phyloP scores from a whole-genome alignment of 306 rosid genomes.

The Delonix regia region DNA sequence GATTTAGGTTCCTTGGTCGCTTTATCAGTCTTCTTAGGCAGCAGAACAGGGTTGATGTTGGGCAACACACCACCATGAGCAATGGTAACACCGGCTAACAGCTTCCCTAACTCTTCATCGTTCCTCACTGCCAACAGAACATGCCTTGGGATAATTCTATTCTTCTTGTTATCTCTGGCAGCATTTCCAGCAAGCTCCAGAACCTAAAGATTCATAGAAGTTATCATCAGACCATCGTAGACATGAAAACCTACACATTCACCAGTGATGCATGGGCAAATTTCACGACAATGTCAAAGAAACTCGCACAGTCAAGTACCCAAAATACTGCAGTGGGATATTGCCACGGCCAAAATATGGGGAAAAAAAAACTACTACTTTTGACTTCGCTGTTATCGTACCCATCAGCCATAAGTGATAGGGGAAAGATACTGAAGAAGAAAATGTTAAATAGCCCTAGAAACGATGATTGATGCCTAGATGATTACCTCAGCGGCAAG shows the following conservation, averaged over 20 bases:
- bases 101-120: conserved; percentile 60
- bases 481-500: conserved; percentile 1
- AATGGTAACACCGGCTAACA: conserved; percentile 55
- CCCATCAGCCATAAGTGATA: no score
- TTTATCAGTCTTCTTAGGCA: not conserved
- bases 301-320: no score
- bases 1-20: not conserved
- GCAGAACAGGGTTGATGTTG: not conserved
- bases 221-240: not conserved
- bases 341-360: no score
- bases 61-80: conserved; percentile 10
- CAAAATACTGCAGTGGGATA: no score
- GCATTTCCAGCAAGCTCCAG: conserved; percentile 66
- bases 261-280: not conserved
- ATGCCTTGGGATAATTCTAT: conserved; percentile 34
- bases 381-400: no score
- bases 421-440: not conserved
- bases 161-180: conserved; percentile 56
- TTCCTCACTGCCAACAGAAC: conserved; percentile 56
- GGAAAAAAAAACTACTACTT: not conserved
- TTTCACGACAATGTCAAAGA: not conserved
- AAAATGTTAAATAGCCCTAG: not conserved
- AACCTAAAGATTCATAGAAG: conserved; percentile 31
- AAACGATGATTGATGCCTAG: not conserved
- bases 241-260: not conserved